phyloP scores from a whole-genome alignment of 441 rosid genomes.

The Adansonia madagascariensis region DNA sequence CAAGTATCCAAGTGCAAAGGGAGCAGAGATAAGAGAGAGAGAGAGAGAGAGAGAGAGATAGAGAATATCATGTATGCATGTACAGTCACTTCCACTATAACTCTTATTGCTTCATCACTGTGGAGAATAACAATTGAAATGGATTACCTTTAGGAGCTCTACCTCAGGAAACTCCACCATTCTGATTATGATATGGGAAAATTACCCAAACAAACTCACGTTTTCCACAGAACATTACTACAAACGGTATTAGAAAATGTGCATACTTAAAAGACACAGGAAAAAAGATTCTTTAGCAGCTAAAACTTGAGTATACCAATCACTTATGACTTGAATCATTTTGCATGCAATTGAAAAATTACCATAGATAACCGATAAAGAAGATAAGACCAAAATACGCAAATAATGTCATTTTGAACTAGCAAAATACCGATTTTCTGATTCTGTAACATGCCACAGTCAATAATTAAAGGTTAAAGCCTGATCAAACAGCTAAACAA shows the following conservation, averaged over 20 bases:
- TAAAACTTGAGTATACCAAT: not conserved
- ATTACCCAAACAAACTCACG: not conserved
- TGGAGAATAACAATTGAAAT: not conserved
- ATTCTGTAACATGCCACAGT: not conserved
- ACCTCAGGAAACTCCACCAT: not conserved
- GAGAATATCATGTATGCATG: no score
- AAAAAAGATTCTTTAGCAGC: not conserved
- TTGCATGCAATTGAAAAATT: not conserved
- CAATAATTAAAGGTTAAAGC: constrained; percentile 5
- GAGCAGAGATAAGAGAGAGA: no score
- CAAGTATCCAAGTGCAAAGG: no score
- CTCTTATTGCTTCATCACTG: not conserved
- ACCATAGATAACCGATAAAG: not conserved
- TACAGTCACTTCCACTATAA: not conserved
- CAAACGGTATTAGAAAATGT: not conserved
- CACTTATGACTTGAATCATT: not conserved
- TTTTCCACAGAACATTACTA: not conserved
- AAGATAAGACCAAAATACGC: not conserved
- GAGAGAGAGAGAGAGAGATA: no score
- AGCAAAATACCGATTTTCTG: no score
- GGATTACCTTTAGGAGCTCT: not conserved
- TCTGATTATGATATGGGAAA: not conserved
- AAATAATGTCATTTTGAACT: not conserved
- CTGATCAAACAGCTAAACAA: not conserved
- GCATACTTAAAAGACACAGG: not conserved